Evolutionary conservation across 345 rosid genomes (phyloP), one percentile per base, ranked within the genome.

Genomic region (Hypericum androsaemum): DNA sequence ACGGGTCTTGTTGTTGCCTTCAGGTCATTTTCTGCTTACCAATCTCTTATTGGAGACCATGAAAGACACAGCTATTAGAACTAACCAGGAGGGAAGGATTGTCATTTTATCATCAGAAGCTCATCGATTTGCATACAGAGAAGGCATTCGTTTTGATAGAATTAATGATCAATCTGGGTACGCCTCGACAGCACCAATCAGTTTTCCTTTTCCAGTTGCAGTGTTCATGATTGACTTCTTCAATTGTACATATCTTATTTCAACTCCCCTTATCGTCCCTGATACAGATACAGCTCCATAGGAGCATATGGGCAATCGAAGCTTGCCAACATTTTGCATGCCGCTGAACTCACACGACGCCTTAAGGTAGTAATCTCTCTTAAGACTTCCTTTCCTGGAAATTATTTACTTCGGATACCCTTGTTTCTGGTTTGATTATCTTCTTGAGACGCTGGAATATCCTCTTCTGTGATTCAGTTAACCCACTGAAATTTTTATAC

Each of bases 241-340:
- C 1, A 22, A 13, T 40, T 11, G 28, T 50, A 12, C 9, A 11
- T 37, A 12, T 17, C 17, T 39, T 35, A 39, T 7, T 6, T 39
- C 10, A 12, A 14, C 7, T 0, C 11, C 36, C 17, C 40, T 52
- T 3, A 7, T 3, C 9, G 40, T 52, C 11, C 10, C 28, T 51
- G 13, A 22, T 65, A 10, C 78, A 83, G 86, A 61, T 83, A 77
- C 56, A 64, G 38, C 53, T 61, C 65, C 42, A 11, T 77, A 0
- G 48, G 38, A 37, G 77, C 90, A 6, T 83, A 83, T 67, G 80
- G 72, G 35, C 82, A 78, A 41, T 78, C 82, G 15, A 79, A 79
- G 70, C 77, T 78, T 6, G 64, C 64, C 6, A 68, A 68, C 37
- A 43, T 63, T 12, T 47, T 68, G 15, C 73, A 68, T 32, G 71